phyloP scores from a whole-genome alignment of 129 eudicot genomes.

The Kitagawia praeruptora region DNA sequence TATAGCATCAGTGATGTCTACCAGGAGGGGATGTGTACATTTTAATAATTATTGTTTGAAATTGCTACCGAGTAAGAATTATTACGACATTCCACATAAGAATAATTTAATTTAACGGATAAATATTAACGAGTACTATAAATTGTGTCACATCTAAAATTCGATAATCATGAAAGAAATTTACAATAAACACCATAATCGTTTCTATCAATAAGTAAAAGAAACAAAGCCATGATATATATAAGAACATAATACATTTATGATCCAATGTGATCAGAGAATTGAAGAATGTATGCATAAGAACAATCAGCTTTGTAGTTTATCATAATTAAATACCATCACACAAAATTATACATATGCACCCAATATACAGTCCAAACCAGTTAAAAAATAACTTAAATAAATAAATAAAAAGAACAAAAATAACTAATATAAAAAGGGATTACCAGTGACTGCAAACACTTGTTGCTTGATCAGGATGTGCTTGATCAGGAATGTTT shows the following conservation, averaged over 20 bases:
- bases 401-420: neutral
- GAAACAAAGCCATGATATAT: too few relatives aligned
- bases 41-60: too few relatives aligned
- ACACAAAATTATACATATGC: too few relatives aligned
- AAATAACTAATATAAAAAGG: neutral
- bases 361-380: too few relatives aligned
- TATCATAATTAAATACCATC: too few relatives aligned
- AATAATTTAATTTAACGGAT: too few relatives aligned
- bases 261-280: neutral
- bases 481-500: constrained; percentile 20
- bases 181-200: neutral
- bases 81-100: too few relatives aligned
- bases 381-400: neutral
- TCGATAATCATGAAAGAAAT: neutral
- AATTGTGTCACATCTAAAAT: too few relatives aligned
- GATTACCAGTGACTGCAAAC: neutral
- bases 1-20: neutral
- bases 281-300: neutral
- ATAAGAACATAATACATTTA: neutral
- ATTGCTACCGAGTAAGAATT: too few relatives aligned
- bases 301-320: neutral
- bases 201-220: neutral
- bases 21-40: neutral
- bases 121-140: too few relatives aligned
- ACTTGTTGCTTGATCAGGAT: constrained; percentile 17